A percentile compares a stretch with the other conserved stretches of the same genome.
Evolutionary conservation across 164 flowering plant species (phyloP).

Genomic region (Sextonia rubra): DNA sequence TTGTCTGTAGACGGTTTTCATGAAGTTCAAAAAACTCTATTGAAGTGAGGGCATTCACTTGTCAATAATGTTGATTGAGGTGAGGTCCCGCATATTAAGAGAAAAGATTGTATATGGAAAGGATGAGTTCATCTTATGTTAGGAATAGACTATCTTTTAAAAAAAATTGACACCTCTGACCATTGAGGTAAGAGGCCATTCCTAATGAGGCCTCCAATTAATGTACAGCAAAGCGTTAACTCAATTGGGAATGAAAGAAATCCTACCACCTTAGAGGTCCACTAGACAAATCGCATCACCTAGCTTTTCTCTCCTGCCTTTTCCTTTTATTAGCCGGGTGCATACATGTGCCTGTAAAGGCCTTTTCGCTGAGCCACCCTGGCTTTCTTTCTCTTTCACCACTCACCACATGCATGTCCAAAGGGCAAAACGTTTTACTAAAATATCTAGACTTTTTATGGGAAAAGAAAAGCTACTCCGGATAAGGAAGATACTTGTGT

Average conservation of each 20-base stretch:
- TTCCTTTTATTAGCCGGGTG: not conserved
- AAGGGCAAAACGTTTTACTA: not conserved
- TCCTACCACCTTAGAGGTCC: no score
- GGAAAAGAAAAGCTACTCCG: not conserved
- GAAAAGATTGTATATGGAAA: no score
- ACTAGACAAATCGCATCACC: not conserved
- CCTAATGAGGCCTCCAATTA: not conserved
- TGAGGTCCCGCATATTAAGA: no score
- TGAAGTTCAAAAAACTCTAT: no score
- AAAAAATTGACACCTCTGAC: no score
- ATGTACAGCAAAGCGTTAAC: not conserved
- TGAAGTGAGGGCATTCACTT: no score
- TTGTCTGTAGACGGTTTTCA: no score
- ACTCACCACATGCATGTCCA: not conserved
- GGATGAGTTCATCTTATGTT: no score
- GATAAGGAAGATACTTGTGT: constrained; percentile 3
- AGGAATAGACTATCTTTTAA: no score
- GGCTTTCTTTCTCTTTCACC: not conserved
- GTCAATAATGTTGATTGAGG: no score
- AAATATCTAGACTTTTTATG: not conserved
- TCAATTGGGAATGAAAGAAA: no score
- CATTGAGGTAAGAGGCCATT: no score
- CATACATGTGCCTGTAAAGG: not conserved
- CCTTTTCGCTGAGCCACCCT: not conserved
- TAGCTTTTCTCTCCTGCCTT: not conserved